These are phyloP conservation scores for Sherardia arvensis DNA, from an alignment of 257 asterid genomes.

Conservation along the genomic window DNA sequence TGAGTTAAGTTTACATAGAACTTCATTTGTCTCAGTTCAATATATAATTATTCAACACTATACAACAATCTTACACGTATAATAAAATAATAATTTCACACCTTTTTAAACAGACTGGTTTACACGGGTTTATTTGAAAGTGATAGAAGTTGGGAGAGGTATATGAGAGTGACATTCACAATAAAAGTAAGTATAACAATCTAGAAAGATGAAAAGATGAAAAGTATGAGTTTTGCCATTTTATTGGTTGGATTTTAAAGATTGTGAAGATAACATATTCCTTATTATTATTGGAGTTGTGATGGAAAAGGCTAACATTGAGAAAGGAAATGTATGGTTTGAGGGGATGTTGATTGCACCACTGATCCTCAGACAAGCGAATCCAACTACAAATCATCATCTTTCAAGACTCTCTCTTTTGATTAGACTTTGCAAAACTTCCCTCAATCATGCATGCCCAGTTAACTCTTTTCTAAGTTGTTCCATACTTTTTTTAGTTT, in stretches of 20 bases:
- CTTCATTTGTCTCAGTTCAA: no score
- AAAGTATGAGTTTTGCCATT: neutral
- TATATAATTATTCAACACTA: no score
- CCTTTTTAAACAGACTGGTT: neutral
- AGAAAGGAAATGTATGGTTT: neutral
- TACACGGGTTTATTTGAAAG: neutral
- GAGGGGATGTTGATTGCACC: conserved; percentile 3
- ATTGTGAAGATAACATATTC: neutral
- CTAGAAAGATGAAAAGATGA: neutral
- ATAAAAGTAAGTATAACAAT: neutral
- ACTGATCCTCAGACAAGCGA: conserved; percentile 19
- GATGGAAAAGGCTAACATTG: conserved; percentile 5
- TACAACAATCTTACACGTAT: no score
- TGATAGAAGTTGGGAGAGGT: neutral
- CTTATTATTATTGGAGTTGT: neutral
- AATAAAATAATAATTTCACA: no score
- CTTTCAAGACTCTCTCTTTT: conserved; percentile 4
- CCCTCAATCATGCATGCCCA: neutral
- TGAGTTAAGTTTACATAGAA: no score
- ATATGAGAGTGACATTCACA: conserved; percentile 7
- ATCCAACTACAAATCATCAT: conserved; percentile 10
- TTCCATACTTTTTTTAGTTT: no score
- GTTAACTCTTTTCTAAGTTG: neutral
- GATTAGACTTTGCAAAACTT: conserved; percentile 18
- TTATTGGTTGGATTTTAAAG: neutral